phyloP scores from a whole-genome alignment of 1,139 yeast species.

The Arxiozyma bovina region DNA sequence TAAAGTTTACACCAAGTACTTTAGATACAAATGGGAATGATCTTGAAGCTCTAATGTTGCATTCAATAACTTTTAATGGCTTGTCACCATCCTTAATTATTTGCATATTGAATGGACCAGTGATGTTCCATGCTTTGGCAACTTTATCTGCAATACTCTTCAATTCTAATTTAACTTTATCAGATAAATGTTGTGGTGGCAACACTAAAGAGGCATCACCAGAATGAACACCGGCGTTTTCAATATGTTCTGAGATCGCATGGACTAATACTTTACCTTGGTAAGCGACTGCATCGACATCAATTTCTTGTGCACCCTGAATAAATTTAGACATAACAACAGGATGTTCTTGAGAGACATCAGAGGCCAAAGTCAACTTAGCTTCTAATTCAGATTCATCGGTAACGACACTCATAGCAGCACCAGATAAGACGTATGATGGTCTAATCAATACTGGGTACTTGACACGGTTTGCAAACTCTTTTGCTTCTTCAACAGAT shows the following conservation, averaged over 20 bases:
- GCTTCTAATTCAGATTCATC: conserved; percentile 67
- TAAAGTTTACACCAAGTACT: conserved; percentile 87
- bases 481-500: conserved; percentile 74
- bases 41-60: conserved; percentile 96
- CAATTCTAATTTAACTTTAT: conserved; percentile 50
- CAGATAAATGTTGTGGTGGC: conserved; percentile 75
- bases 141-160: conserved; percentile 85
- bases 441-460: conserved; percentile 98
- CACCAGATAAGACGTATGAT: conserved; percentile 93
- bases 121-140: conserved; percentile 87
- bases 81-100: conserved; percentile 64
- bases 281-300: conserved; percentile 90
- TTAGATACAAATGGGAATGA: conserved; percentile 98
- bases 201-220: conserved; percentile 95
- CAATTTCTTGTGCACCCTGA: conserved; percentile 93
- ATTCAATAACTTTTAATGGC: conserved; percentile 86
- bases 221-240: conserved; percentile 97
- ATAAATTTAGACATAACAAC: conserved; percentile 95
- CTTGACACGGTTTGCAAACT: conserved; percentile 76
- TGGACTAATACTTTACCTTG: conserved; percentile 85
- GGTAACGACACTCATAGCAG: conserved; percentile 93
- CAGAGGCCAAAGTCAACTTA: conserved; percentile 78
- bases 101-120: conserved; percentile 99
- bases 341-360: conserved; percentile 91
- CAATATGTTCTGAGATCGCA: conserved; percentile 96